Conservation (phyloP, 768 basidiomycete genomes). For the Termitomyces sp. region DNA sequence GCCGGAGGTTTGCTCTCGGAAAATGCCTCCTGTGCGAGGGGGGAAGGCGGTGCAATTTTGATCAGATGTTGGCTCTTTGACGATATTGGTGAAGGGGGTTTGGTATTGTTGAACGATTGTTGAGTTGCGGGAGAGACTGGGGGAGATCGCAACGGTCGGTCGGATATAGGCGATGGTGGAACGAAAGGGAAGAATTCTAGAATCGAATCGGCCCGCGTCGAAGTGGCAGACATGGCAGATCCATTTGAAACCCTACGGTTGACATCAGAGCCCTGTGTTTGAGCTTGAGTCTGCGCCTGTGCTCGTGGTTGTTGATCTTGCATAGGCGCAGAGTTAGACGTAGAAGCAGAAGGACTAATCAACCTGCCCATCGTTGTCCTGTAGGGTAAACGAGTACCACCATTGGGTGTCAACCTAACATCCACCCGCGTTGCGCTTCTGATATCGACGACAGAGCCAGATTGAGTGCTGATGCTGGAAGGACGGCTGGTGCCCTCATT, state of each 20-base stretch:
- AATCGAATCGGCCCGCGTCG: constrained; percentile 77
- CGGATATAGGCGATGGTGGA: constrained; percentile 85
- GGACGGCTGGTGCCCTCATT: constrained; percentile 41
- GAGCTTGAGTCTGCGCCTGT: constrained; percentile 57
- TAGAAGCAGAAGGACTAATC: constrained; percentile 42
- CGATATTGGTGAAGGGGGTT: constrained; percentile 46
- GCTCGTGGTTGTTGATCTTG: constrained; percentile 68
- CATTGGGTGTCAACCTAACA: constrained; percentile 40
- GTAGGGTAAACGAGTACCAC: constrained; percentile 40
- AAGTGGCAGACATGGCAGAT: constrained; percentile 61
- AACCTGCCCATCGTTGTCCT: constrained; percentile 61
- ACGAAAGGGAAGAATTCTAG: constrained; percentile 87
- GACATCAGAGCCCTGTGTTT: constrained; percentile 47
- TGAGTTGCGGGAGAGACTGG: constrained; percentile 68
- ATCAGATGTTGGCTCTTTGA: constrained; percentile 44
- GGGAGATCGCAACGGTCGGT: constrained; percentile 68
- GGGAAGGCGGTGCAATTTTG: constrained; percentile 42
- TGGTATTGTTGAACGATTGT: constrained; percentile 41
- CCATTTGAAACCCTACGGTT: constrained; percentile 54
- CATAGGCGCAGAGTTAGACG: constrained; percentile 29
- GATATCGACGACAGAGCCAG: constrained; percentile 52
- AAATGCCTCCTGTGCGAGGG: constrained; percentile 47
- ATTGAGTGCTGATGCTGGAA: constrained; percentile 59
- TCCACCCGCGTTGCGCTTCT: constrained; percentile 66
- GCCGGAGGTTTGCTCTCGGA: constrained; percentile 15